Conservation (phyloP, 257 asterid genomes). For the Thymus mandschuricus region DNA sequence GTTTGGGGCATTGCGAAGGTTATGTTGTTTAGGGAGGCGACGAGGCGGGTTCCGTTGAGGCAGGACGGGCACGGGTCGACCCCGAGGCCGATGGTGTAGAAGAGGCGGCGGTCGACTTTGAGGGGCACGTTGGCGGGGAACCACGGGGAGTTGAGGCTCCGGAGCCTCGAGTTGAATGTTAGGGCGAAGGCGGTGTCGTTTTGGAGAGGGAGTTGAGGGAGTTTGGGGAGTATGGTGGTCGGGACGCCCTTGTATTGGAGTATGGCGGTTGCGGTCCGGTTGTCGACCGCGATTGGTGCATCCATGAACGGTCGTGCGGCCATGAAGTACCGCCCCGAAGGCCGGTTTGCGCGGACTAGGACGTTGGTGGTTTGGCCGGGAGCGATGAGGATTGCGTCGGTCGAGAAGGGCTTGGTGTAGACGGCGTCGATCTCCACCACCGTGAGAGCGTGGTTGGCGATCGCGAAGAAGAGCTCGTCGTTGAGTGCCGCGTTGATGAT, state of each 20-base stretch:
- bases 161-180: constrained; percentile 39
- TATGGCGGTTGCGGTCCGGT: constrained; percentile 59
- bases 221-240: constrained; percentile 37
- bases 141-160: constrained; percentile 45
- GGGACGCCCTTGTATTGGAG: constrained; percentile 49
- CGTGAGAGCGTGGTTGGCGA: constrained; percentile 55
- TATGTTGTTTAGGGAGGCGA: constrained; percentile 61
- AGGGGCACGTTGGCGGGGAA: constrained; percentile 58
- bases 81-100: constrained; percentile 65
- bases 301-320: constrained; percentile 64
- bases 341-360: constrained; percentile 44
- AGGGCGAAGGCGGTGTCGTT: constrained; percentile 52
- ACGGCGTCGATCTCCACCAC: constrained; percentile 67
- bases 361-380: constrained; percentile 73
- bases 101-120: constrained; percentile 52
- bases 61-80: constrained; percentile 50
- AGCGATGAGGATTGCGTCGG: constrained; percentile 50
- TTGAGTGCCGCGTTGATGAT: constrained; percentile 68
- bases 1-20: constrained; percentile 59
- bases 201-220: constrained; percentile 45
- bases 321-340: constrained; percentile 54
- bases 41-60: constrained; percentile 46
- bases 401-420: constrained; percentile 59
- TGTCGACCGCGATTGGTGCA: constrained; percentile 53
- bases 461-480: constrained; percentile 67